Evolutionary conservation across 768 basidiomycete species (phyloP), one percentile per base, ranked within the genome.

Genomic region (Plicaturopsis crispa): DNA sequence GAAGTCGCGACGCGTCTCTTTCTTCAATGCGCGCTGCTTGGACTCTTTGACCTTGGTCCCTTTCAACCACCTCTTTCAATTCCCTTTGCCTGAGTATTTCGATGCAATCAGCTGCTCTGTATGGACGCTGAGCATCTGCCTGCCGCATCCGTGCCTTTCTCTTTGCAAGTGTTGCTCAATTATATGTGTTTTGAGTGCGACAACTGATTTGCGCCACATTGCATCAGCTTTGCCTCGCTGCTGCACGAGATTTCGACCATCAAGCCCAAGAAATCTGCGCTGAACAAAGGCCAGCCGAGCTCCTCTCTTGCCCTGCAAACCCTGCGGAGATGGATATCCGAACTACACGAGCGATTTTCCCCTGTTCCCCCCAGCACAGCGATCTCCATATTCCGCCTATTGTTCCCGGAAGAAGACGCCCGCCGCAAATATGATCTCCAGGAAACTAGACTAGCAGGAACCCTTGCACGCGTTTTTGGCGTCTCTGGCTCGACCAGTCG

Each of bases 391-490:
- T 80, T 93, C 49, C 73, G 78, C 5, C 57, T 91, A 4, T 61
- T 94, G n/a, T 93, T 92, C 51, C 90, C 92, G 0, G 80, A 92
- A 43, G 78, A 88, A 40, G 87, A 92, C 43, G 49, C 62, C 1
- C 57, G 70, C 12, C 67, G 92, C 17, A 76, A 77, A 54, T 93
- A 82, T 48, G 75, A 77, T 23, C 64, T 91, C 51, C 75, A 84
- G 53, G 88, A 91, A 61, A 60, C 64, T 11, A 68, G 60, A 23
- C 66, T 93, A 14, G 68, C 71, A 1, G 53, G 59, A 8, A 55
- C 67, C 20, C 62, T 93, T 0, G 65, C 66, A 1, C 62, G 75
- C 14, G 65, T 66, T 31, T 64, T 73, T 41, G 68, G 70, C 33
- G 49, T 72, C 22, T 63, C 51, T 36, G 30, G 53, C 43, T 42